Evolutionary conservation across 2,329 filamentous ascomycete species (phyloP), one percentile per base, ranked within the genome.

Genomic region (Xylariaceae sp.): DNA sequence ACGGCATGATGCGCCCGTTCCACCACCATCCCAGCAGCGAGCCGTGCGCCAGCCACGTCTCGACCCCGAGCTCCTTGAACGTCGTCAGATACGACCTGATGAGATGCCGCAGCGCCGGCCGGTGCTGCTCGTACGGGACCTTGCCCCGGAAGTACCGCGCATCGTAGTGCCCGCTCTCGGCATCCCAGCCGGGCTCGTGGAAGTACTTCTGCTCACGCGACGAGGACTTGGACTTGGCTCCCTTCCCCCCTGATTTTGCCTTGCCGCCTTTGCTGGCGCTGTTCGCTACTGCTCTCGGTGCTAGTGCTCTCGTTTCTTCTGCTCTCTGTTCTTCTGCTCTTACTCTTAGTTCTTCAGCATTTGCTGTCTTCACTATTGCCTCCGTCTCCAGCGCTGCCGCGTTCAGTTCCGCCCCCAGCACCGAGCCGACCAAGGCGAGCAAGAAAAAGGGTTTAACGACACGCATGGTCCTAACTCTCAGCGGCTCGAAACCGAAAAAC

Each of bases 21-120:
- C 89, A 95, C 87, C 88, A 94, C 89, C 89, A 95, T 12, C 89
- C 89, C 19, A 95, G 74, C 47, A 94, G 73, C 4, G 89, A 91
- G 46, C 89, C 89, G 69, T 95, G 89, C 37, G 89, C 89, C 55
- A 95, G 83, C 89, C 89, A 94, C 0, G 89, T 92, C 71, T 92
- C 88, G 57, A 90, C 72, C 6, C 82, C 80, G 50, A 85, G 76
- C 16, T 80, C 74, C 42, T 76, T 74, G 69, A 88, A 86, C 52
- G 81, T 84, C 43, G 77, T 76, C 42, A 94, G 78, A 71, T 94
- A 94, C 48, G 87, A 85, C 58, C 84, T 81, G 60, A 91, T 80
- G 61, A 94, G 82, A 68, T 88, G 79, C 47, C 78, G 78, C 52
- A 92, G 79, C 5, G 82, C 83, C 26, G 80, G 74, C n/a, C 79